Evolutionary conservation across 2,329 filamentous ascomycete genomes (phyloP), one percentile per base, ranked within the genome.

Genomic region (Cercospora sesami): DNA sequence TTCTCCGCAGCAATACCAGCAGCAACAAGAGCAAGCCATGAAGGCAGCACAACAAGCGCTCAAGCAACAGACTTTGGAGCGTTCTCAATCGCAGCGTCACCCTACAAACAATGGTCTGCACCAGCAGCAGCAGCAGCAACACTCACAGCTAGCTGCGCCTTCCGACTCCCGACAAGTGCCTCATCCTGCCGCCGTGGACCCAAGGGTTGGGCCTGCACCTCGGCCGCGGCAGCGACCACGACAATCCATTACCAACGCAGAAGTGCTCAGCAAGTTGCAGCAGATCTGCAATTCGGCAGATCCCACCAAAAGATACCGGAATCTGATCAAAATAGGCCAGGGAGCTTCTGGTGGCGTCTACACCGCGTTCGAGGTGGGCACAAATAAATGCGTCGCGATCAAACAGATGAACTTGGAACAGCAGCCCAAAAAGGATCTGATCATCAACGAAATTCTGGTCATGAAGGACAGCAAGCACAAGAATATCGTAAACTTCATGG

Each of bases 351-450:
- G 95, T 73, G 95, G 95, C 69, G 95, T 99, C 1, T 99, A 89
- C 77, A 97, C 93, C 0, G 95, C 94, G 3, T 92, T 94, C 78
- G 92, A 97, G 79, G 86, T 89, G 72, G 90, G 88, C 65, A 91
- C 89, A 45, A 96, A 96, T 80, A 89, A 91, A 70, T 89, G 96
- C 73, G 95, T 99, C 42, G 95, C 95, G 51, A 98, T 99, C 81
- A 99, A 99, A 83, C 95, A 99, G 83, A 99, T 99, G 95, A 98
- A 98, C 73, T 83, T 99, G 65, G 95, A 98, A 80, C 91, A 98
- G 81, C 95, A 99, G 77, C 95, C 95, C 2, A 98, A 98, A 86
- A 99, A 99, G 81, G 95, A 99, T 75, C 84, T 98, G 60, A 99
- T 99, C 76, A 97, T 99, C 81, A 99, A 99, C 80, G 95, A 99